Conservation (phyloP, 129 eudicot species). For the Flaveria robusta region DNA sequence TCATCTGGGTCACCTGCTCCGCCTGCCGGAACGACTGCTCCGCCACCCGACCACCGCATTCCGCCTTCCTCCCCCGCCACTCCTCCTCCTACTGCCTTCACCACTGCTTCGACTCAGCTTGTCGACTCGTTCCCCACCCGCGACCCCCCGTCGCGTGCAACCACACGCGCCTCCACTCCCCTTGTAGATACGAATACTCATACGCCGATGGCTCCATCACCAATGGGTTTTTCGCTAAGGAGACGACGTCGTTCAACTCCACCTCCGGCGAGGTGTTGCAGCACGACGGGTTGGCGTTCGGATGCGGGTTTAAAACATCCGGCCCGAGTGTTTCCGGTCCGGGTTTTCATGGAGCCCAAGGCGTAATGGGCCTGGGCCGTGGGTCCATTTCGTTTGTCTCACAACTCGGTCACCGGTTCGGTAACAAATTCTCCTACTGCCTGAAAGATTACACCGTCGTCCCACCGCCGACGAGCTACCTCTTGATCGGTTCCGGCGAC, state of each 20-base stretch:
- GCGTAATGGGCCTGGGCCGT: constrained; percentile 75
- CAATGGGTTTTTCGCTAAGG: constrained; percentile 53
- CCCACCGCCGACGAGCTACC: constrained; percentile 74
- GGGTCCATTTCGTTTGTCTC: constrained; percentile 65
- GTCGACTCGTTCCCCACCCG: constrained; percentile 67
- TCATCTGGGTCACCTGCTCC: constrained; percentile 79
- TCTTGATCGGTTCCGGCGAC: constrained; percentile 48
- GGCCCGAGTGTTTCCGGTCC: constrained; percentile 84
- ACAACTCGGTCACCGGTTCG: constrained; percentile 60
- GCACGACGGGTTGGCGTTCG: constrained; percentile 50
- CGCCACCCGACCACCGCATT: constrained; percentile 35
- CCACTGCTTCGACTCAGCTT: constrained; percentile 58
- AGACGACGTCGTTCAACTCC: constrained; percentile 63
- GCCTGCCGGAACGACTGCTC: constrained; percentile 54
- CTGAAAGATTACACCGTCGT: constrained; percentile 67
- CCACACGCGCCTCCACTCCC: constrained; percentile 55
- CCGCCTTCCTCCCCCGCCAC: constrained; percentile 62
- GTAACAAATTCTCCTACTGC: constrained; percentile 70
- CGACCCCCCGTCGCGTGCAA: constrained; percentile 40
- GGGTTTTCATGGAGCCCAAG: constrained; percentile 66
- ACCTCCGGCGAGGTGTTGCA: constrained; percentile 33
- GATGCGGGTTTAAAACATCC: constrained; percentile 59
- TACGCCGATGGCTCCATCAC: constrained; percentile 75
- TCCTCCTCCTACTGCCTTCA: constrained; percentile 55
- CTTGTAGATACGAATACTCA: constrained; percentile 67